Evolutionary conservation across 2,329 filamentous ascomycete genomes (phyloP).

Genomic region (Colletotrichum tamarilloi): DNA sequence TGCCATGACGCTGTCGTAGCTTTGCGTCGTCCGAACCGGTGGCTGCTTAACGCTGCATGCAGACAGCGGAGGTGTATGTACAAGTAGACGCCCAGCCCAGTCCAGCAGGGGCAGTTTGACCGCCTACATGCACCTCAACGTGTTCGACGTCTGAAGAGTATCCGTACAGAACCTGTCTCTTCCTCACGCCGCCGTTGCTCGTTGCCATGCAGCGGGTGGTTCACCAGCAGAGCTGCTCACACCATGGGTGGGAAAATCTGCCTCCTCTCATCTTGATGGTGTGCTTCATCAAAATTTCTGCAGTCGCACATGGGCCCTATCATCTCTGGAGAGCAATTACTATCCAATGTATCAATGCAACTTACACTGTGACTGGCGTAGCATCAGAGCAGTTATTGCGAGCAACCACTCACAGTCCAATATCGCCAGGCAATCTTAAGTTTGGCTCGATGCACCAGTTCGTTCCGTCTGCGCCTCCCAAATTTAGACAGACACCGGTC

Average conservation of each 20-base stretch:
- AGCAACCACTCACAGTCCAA: slow-evolving; percentile 25
- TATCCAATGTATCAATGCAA: background rate
- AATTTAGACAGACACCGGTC: slow-evolving; percentile 16
- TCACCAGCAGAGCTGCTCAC: background rate
- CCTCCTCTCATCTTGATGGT: background rate
- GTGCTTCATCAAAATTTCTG: background rate
- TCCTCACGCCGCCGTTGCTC: background rate
- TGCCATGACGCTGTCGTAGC: slow-evolving; percentile 36
- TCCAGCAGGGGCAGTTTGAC: slow-evolving; percentile 3
- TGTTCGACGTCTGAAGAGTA: background rate
- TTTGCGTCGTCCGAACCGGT: slow-evolving; percentile 23
- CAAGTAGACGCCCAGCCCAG: background rate
- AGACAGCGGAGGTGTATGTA: slow-evolving; percentile 8
- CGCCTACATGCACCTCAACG: slow-evolving; percentile 22
- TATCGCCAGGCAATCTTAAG: slow-evolving; percentile 23
- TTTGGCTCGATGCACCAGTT: background rate
- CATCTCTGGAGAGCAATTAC: background rate
- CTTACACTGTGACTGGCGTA: background rate
- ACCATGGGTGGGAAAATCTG: background rate
- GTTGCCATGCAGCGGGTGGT: background rate
- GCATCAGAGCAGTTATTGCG: slow-evolving; percentile 4
- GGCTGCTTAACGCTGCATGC: slow-evolving; percentile 25
- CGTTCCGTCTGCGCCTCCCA: slow-evolving; percentile 23
- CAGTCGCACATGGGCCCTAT: background rate
- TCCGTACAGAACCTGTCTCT: background rate